Conservation (phyloP, 352 stramenopile species). For the Phytophthora lateralis region DNA sequence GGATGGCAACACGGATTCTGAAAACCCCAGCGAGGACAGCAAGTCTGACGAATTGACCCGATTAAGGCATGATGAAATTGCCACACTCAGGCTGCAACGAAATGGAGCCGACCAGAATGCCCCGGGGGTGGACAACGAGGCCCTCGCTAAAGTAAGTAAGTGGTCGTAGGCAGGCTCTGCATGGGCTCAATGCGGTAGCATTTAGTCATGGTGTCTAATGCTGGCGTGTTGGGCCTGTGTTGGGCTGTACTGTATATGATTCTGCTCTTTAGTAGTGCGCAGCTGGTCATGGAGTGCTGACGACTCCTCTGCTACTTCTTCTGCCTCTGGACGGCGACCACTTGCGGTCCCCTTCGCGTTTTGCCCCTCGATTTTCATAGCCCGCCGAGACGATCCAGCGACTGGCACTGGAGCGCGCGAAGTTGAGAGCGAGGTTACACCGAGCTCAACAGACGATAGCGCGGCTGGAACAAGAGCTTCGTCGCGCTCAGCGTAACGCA, state of each 20-base stretch:
- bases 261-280: conserved; percentile 40
- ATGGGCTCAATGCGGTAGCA: conserved; percentile 38
- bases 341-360: conserved; percentile 40
- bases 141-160: conserved; percentile 47
- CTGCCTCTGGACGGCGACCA: conserved; percentile 37
- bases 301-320: conserved; percentile 40
- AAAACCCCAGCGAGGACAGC: conserved; percentile 22
- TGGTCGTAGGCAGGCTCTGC: conserved; percentile 30
- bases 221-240: conserved; percentile 38
- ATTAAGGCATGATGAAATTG: conserved; percentile 50
- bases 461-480: conserved; percentile 65
- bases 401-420: conserved; percentile 48
- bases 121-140: conserved; percentile 37
- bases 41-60: conserved; percentile 48
- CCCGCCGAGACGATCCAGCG: conserved; percentile 55
- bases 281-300: conserved; percentile 47
- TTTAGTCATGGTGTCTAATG: conserved; percentile 31
- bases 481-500: conserved; percentile 48
- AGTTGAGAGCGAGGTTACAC: conserved; percentile 52
- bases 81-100: conserved; percentile 31
- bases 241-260: conserved; percentile 33
- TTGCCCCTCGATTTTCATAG: conserved; percentile 43
- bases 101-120: conserved; percentile 21
- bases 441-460: conserved; percentile 59
- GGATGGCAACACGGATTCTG: conserved; percentile 13